Percentiles rank a stretch among this genome's conserved stretches.
These are phyloP conservation scores for Pleurotus salmoneostramineus DNA, from an alignment of 768 basidiomycete genomes.

Conservation along the genomic window DNA sequence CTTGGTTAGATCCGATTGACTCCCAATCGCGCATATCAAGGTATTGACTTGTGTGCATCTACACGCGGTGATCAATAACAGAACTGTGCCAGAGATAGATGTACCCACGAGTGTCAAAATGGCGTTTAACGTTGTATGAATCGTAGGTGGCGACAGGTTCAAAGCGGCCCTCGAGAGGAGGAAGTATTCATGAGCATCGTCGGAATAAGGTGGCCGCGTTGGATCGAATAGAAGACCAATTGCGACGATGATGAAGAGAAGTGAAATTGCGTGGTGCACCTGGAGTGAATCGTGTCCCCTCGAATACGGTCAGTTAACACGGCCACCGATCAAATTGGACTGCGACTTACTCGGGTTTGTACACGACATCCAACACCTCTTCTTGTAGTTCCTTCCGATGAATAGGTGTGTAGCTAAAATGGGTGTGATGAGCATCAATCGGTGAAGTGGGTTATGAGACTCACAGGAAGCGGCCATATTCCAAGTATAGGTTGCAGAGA, in stretches of 20 bases:
- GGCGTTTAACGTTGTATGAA: conserved; percentile 48
- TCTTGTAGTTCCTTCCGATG: conserved; percentile 53
- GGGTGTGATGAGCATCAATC: background rate
- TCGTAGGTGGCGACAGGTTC: conserved; percentile 39
- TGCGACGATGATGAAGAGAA: conserved; percentile 65
- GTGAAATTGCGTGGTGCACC: conserved; percentile 50
- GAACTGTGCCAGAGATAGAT: background rate
- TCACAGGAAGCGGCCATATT: conserved; percentile 57
- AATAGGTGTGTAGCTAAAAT: conserved; percentile 51
- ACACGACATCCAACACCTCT: conserved; percentile 49
- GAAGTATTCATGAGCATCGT: conserved; percentile 61
- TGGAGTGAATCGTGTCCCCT: conserved; percentile 35
- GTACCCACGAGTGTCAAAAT: conserved; percentile 53
- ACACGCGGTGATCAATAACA: background rate
- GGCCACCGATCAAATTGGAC: background rate
- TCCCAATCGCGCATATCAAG: conserved; percentile 54
- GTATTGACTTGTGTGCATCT: conserved; percentile 45
- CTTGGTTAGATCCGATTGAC: conserved; percentile 37
- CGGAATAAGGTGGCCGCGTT: conserved; percentile 37
- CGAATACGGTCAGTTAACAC: no score
- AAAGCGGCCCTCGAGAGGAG: conserved; percentile 52
- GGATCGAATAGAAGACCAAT: conserved; percentile 63
- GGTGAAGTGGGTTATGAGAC: conserved; percentile 15
- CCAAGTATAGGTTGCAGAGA: conserved; percentile 63
- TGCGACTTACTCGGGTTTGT: conserved; percentile 42